Conservation (phyloP, 495 filamentous ascomycete species). For the Lepidopterella palustris region DNA sequence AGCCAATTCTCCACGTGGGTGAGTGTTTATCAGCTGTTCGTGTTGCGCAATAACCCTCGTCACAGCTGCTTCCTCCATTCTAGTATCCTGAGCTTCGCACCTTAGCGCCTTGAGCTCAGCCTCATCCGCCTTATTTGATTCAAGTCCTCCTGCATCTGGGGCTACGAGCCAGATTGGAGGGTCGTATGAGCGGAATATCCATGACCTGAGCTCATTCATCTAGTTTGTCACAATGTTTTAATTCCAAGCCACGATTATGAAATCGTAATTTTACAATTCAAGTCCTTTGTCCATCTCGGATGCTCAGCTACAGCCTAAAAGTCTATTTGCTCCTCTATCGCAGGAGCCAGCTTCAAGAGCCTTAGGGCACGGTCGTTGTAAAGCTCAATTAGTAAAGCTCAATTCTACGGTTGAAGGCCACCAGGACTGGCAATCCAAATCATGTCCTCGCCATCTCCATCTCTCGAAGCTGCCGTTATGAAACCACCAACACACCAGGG, state of each 20-base stretch:
- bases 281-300: neutral
- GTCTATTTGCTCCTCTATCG: neutral
- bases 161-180: no score
- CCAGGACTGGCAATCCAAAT: neutral
- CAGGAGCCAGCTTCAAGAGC: neutral
- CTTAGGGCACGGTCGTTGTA: no score
- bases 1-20: no score
- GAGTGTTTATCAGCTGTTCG: no score
- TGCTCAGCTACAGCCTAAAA: neutral
- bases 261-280: neutral
- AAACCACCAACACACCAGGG: neutral
- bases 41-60: no score
- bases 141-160: no score
- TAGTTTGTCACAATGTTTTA: neutral
- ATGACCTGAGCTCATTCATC: neutral
- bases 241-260: neutral
- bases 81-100: no score
- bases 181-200: neutral
- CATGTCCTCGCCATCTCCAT: neutral
- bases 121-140: no score
- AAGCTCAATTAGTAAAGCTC: no score
- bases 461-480: neutral
- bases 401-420: no score
- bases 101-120: no score
- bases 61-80: no score